phyloP scores from a whole-genome alignment of 352 stramenopile species.

The Blastocystis hominis region DNA sequence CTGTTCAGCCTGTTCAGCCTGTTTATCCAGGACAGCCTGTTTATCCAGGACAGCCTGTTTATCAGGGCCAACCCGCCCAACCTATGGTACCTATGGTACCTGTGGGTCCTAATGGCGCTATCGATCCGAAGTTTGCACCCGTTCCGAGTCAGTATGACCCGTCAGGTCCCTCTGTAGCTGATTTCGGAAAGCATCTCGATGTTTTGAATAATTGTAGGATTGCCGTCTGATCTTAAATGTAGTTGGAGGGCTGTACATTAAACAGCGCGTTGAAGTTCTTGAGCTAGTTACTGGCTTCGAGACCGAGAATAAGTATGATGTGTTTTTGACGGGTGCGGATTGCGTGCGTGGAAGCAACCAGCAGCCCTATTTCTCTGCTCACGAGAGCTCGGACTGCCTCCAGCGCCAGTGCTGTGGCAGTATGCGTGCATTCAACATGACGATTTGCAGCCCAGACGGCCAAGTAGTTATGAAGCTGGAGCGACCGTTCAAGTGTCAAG shows the following conservation, averaged over 20 bases:
- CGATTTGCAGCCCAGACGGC: neutral
- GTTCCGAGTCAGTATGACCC: neutral
- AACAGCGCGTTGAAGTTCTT: neutral
- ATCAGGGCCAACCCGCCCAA: no score
- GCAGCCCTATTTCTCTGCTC: slow-evolving; percentile 35
- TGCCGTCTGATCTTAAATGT: neutral
- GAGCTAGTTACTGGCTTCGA: slow-evolving; percentile 33
- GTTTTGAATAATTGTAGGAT: neutral
- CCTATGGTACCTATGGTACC: no score
- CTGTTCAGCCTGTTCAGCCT: no score
- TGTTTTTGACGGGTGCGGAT: slow-evolving; percentile 34
- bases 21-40: no score
- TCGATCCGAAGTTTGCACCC: neutral
- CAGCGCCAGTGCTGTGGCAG: slow-evolving; percentile 1
- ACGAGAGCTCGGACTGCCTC: slow-evolving; percentile 3
- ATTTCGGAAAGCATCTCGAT: neutral
- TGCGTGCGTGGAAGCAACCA: neutral
- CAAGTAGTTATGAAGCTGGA: neutral
- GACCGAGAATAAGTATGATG: slow-evolving; percentile 19
- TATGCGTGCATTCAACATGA: slow-evolving; percentile 25
- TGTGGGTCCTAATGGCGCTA: neutral
- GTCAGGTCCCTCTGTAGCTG: neutral
- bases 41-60: no score
- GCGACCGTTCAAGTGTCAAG: slow-evolving; percentile 40
- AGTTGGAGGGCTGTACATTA: slow-evolving; percentile 34